Evolutionary conservation across 306 rosid genomes (phyloP).

Genomic region (Glycyrrhiza uralensis): DNA sequence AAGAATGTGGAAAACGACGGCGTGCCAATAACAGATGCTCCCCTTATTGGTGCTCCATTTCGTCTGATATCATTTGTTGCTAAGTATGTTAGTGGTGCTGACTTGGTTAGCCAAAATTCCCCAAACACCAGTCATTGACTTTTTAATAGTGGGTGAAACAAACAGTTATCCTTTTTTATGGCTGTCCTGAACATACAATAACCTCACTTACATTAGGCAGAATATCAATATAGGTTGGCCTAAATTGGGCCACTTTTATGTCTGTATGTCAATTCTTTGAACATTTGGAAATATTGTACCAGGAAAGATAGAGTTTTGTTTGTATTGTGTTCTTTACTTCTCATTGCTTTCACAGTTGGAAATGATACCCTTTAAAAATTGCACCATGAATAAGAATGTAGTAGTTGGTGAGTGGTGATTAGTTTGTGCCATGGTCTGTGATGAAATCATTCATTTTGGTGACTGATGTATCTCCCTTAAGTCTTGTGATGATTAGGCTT

Average conservation of each 20-base stretch:
- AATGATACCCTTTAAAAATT: neutral
- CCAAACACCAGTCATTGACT: constrained; percentile 31
- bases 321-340: neutral
- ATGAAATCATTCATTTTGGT: constrained; percentile 11
- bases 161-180: neutral
- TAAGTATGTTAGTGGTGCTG: constrained; percentile 86
- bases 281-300: constrained; percentile 14
- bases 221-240: constrained; percentile 37
- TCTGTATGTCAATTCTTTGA: constrained; percentile 33
- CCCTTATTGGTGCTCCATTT: constrained; percentile 87
- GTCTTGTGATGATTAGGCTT: neutral
- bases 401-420: neutral
- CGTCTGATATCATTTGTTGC: constrained; percentile 84
- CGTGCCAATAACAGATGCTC: constrained; percentile 74
- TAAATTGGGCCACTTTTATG: constrained; percentile 24
- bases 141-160: neutral
- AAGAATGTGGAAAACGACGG: constrained; percentile 35
- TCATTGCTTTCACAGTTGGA: constrained; percentile 1
- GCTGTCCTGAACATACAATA: neutral
- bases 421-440: neutral
- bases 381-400: neutral
- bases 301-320: constrained; percentile 4
- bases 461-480: neutral
- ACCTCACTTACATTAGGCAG: constrained; percentile 31
- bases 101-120: constrained; percentile 55